Evolutionary conservation across 1,139 yeast genomes (phyloP).

Genomic region (Candida buenavistaensis): DNA sequence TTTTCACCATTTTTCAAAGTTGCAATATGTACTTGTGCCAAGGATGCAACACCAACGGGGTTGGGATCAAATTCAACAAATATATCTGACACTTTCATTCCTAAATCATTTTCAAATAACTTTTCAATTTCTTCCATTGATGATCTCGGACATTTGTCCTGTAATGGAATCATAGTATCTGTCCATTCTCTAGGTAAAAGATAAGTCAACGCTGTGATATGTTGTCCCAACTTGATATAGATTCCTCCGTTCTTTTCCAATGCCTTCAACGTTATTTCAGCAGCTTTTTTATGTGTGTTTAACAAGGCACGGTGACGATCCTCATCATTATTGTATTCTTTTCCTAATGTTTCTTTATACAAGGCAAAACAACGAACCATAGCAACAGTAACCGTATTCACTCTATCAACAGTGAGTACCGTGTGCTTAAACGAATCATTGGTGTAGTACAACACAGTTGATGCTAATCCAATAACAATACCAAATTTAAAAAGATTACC

Average conservation of each 20-base stretch:
- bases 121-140: slow-evolving; percentile 64
- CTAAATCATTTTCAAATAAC: slow-evolving; percentile 70
- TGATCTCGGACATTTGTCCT: slow-evolving; percentile 86
- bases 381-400: slow-evolving; percentile 64
- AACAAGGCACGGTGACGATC: slow-evolving; percentile 56
- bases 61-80: slow-evolving; percentile 65
- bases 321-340: slow-evolving; percentile 45
- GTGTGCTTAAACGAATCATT: slow-evolving; percentile 35
- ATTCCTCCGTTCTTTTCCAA: slow-evolving; percentile 87
- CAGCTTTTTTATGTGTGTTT: slow-evolving; percentile 68
- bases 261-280: slow-evolving; percentile 75
- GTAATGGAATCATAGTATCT: slow-evolving; percentile 87
- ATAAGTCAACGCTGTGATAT: slow-evolving; percentile 87
- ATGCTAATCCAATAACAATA: slow-evolving; percentile 30
- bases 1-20: slow-evolving; percentile 60
- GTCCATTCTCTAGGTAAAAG: slow-evolving; percentile 94
- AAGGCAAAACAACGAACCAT: slow-evolving; percentile 61
- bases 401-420: slow-evolving; percentile 50
- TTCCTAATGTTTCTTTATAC: slow-evolving; percentile 59
- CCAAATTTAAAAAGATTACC: slow-evolving; percentile 26
- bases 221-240: slow-evolving; percentile 93
- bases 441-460: slow-evolving; percentile 31
- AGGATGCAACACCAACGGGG: slow-evolving; percentile 93
- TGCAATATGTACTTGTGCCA: slow-evolving; percentile 94
- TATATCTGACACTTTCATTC: slow-evolving; percentile 58